Conservation (phyloP, 2,329 filamentous ascomycete genomes). For the Macroventuria anomochaeta region DNA sequence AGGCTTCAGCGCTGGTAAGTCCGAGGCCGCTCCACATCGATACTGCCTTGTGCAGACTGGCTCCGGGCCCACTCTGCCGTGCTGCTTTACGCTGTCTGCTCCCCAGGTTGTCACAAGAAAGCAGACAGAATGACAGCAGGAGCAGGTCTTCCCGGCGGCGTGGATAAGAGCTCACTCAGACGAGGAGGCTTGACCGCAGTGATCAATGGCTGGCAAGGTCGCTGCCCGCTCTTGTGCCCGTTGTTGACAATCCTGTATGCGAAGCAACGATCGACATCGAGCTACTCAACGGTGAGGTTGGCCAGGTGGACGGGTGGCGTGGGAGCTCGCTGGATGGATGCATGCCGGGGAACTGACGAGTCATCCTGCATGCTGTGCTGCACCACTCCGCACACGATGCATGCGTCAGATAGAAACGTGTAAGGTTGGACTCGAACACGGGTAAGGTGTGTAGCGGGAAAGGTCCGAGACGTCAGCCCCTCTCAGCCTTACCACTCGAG, state of each 20-base stretch:
- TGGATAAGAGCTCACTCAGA: constrained; percentile 31
- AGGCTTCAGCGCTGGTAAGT: constrained; percentile 21
- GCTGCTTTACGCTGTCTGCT: neutral
- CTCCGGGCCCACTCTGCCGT: constrained; percentile 3
- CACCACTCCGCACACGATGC: constrained; percentile 23
- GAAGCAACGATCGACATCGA: constrained; percentile 26
- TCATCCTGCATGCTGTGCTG: constrained; percentile 25
- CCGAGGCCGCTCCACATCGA: constrained; percentile 21
- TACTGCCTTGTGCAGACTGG: constrained; percentile 6
- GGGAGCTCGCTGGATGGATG: constrained; percentile 6
- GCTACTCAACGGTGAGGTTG: constrained; percentile 23
- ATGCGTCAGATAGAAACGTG: constrained; percentile 22
- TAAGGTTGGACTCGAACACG: constrained; percentile 21
- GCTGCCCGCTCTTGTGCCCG: constrained; percentile 32
- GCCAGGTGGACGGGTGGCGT: constrained; percentile 8
- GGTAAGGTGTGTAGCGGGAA: constrained; percentile 24
- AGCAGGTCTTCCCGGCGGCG: constrained; percentile 25
- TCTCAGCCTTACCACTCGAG: constrained; percentile 30
- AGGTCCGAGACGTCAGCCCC: constrained; percentile 15
- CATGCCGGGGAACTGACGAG: constrained; percentile 17
- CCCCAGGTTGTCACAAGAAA: neutral
- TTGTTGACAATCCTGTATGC: constrained; percentile 27
- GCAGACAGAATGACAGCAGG: constrained; percentile 1
- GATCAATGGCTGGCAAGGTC: constrained; percentile 3
- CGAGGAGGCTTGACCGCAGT: constrained; percentile 28